Evolutionary conservation across 495 filamentous ascomycete species (phyloP).

Genomic region (Penicillium turbatum): DNA sequence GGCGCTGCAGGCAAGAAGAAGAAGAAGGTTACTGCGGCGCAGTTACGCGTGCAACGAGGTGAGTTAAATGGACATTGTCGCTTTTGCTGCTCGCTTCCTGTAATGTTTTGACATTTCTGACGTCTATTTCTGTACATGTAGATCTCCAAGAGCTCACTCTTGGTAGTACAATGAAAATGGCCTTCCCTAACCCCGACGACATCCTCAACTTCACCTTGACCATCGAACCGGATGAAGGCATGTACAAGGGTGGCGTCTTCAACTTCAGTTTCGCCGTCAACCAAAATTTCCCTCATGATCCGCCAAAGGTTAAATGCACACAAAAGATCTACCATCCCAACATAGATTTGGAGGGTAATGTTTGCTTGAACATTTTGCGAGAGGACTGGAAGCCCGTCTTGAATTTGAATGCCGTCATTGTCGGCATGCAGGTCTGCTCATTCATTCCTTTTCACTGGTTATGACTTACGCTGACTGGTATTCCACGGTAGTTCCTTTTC

Average conservation of each 20-base stretch:
- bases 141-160: constrained; percentile 91
- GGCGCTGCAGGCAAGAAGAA: constrained; percentile 76
- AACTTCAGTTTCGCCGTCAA: constrained; percentile 88
- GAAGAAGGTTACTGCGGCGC: constrained; percentile 96
- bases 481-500: constrained; percentile 72
- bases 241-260: constrained; percentile 90
- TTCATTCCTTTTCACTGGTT: not conserved
- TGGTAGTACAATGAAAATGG: constrained; percentile 84
- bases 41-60: constrained; percentile 97
- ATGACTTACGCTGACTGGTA: not conserved
- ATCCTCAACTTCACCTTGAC: constrained; percentile 93
- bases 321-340: constrained; percentile 99
- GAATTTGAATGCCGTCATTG: constrained; percentile 94
- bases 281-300: constrained; percentile 94
- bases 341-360: constrained; percentile 96
- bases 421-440: constrained; percentile 73
- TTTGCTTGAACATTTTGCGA: constrained; percentile 92
- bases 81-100: not conserved
- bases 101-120: not conserved
- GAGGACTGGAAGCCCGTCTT: constrained; percentile 99
- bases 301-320: constrained; percentile 94
- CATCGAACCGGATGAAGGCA: constrained; percentile 95
- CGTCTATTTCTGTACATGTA: constrained; percentile 31
- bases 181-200: constrained; percentile 92
- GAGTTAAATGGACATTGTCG: not conserved